Conservation (phyloP, 2,329 filamentous ascomycete genomes). For the Beauveria brongniartii region DNA sequence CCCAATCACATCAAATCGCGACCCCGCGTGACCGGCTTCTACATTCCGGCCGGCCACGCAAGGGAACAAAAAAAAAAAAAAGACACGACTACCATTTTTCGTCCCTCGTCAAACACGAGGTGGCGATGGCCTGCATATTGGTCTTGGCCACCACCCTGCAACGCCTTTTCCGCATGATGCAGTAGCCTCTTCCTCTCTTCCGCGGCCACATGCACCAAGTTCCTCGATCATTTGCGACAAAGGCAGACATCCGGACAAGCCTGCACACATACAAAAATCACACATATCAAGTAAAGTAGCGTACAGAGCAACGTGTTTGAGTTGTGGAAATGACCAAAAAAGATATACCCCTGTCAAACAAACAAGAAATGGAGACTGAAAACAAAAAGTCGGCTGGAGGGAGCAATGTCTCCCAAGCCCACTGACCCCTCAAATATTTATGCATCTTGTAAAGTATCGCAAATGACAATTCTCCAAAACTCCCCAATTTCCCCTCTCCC, state of each 20-base stretch:
- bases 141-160: neutral
- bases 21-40: too few relatives aligned
- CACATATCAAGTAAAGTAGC: neutral
- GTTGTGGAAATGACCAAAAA: neutral
- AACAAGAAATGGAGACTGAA: neutral
- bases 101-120: too few relatives aligned
- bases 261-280: neutral
- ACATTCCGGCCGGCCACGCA: too few relatives aligned
- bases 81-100: too few relatives aligned
- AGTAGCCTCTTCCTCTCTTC: neutral
- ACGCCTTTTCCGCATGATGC: neutral
- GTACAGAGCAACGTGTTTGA: neutral
- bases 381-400: neutral
- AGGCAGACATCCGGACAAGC: neutral
- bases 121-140: too few relatives aligned
- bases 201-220: too few relatives aligned
- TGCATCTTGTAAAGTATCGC: conserved; percentile 5
- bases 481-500: neutral
- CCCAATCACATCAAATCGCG: too few relatives aligned
- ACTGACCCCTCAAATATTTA: neutral
- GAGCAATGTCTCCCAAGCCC: neutral
- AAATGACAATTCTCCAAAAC: conserved; percentile 1
- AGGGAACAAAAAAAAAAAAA: too few relatives aligned
- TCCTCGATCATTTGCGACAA: neutral
- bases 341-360: neutral